phyloP scores from a whole-genome alignment of 257 asterid species.

The Salvia rosmarinus region DNA sequence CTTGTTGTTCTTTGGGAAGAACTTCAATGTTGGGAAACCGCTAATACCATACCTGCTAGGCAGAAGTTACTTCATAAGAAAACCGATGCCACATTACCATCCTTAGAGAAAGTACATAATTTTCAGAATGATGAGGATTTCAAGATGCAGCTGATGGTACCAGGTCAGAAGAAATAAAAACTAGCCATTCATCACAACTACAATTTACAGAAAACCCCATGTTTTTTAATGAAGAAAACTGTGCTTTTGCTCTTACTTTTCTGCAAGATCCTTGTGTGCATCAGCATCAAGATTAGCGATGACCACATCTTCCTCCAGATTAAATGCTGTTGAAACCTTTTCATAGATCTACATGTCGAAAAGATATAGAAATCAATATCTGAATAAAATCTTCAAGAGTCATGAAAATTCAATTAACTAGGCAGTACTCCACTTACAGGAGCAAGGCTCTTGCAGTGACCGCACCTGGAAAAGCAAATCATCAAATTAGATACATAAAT shows the following conservation, averaged over 20 bases:
- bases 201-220: neutral
- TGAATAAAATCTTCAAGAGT: constrained; percentile 23
- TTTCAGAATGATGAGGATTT: neutral
- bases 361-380: constrained; percentile 25
- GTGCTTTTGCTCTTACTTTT: constrained; percentile 60
- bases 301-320: constrained; percentile 73
- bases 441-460: constrained; percentile 96
- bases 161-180: constrained; percentile 12
- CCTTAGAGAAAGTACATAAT: neutral
- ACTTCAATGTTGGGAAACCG: constrained; percentile 58
- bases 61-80: constrained; percentile 27
- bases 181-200: neutral
- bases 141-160: neutral
- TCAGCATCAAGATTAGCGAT: constrained; percentile 93
- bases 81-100: constrained; percentile 16
- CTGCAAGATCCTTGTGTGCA: constrained; percentile 72
- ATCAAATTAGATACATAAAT: constrained; percentile 23
- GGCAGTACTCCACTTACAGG: constrained; percentile 65
- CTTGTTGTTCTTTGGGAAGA: constrained; percentile 93
- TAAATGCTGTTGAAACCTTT: constrained; percentile 85
- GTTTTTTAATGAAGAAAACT: neutral
- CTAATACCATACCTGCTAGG: constrained; percentile 48
- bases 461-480: constrained; percentile 70
- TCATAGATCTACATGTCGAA: constrained; percentile 64
- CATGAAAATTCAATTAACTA: constrained; percentile 22